Conservation (phyloP, 176 grass and related monocot species). For the Phoenix roebelenii region DNA sequence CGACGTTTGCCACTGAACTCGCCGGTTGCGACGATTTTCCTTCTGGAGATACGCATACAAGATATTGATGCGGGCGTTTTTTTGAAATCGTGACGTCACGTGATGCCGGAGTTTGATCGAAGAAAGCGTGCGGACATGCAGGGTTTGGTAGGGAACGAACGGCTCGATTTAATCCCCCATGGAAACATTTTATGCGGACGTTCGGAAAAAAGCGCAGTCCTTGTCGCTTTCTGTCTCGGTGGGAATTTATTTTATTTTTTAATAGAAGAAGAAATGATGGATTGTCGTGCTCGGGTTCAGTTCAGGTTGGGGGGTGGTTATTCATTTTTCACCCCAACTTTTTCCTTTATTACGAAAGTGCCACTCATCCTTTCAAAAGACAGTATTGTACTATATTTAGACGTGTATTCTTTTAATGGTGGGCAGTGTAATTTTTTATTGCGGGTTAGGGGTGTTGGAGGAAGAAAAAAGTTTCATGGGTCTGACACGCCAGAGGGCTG, state of each 20-base stretch:
- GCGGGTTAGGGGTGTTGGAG: not conserved
- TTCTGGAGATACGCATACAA: too few species aligned
- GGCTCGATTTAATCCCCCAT: too few species aligned
- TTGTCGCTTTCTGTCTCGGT: not conserved
- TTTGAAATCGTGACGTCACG: too few species aligned
- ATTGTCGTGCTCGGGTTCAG: slow-evolving; percentile 9
- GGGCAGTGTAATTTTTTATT: slow-evolving; percentile 39
- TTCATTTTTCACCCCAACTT: not conserved
- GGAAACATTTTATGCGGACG: too few species aligned
- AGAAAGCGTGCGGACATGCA: too few species aligned
- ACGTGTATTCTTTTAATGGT: slow-evolving; percentile 61
- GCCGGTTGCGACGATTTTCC: too few species aligned
- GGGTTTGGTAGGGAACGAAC: too few species aligned
- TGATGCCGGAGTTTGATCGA: too few species aligned
- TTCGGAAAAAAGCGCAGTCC: too few species aligned
- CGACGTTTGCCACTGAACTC: too few species aligned
- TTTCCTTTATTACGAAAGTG: slow-evolving; percentile 29
- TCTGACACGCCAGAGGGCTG: slow-evolving; percentile 36
- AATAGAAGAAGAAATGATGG: slow-evolving; percentile 4
- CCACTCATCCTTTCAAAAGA: slow-evolving; percentile 36
- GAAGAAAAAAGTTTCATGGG: slow-evolving; percentile 27
- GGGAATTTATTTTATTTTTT: too few species aligned
- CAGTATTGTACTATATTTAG: slow-evolving; percentile 28
- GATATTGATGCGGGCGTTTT: too few species aligned
- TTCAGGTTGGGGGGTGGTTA: slow-evolving; percentile 2